A percentile compares a stretch with the other conserved stretches of the same genome.
Evolutionary conservation across 495 filamentous ascomycete species (phyloP).

Genomic region (Platismatia glauca): DNA sequence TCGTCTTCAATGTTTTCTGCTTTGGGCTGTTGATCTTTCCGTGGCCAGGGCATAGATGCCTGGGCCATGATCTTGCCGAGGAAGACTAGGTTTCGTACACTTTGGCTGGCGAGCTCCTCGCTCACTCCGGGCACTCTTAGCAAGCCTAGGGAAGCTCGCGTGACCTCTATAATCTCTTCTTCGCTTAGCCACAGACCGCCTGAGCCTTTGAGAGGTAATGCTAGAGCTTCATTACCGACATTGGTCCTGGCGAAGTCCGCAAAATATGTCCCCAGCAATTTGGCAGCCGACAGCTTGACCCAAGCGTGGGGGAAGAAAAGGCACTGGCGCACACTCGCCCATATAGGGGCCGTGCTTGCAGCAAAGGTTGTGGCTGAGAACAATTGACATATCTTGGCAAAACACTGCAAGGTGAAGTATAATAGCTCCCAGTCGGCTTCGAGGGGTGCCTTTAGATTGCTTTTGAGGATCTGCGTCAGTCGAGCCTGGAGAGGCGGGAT

Average conservation of each 20-base stretch:
- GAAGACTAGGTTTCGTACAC: slow-evolving; percentile 69
- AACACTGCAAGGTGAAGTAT: slow-evolving; percentile 60
- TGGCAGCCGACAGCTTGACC: slow-evolving; percentile 68
- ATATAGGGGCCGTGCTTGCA: slow-evolving; percentile 46
- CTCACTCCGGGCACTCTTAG: slow-evolving; percentile 56
- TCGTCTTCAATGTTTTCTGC: slow-evolving; percentile 30
- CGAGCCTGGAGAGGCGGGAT: slow-evolving; percentile 34
- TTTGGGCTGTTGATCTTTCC: slow-evolving; percentile 26
- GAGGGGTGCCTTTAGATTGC: slow-evolving; percentile 38
- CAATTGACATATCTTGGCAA: slow-evolving; percentile 57
- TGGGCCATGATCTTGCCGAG: slow-evolving; percentile 59
- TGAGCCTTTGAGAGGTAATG: slow-evolving; percentile 58
- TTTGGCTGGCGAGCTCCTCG: slow-evolving; percentile 61
- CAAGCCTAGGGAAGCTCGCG: slow-evolving; percentile 53
- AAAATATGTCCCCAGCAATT: slow-evolving; percentile 67
- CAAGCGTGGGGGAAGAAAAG: slow-evolving; percentile 64
- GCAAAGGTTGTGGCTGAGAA: slow-evolving; percentile 55
- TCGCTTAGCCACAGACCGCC: slow-evolving; percentile 57
- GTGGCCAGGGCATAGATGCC: slow-evolving; percentile 40
- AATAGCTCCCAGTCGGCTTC: slow-evolving; percentile 68
- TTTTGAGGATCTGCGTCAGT: slow-evolving; percentile 41
- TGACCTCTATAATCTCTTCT: slow-evolving; percentile 56
- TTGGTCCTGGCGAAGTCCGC: slow-evolving; percentile 64
- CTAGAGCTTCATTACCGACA: slow-evolving; percentile 38
- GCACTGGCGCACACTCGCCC: slow-evolving; percentile 55